Conservation (phyloP, 1,284 basidiomycete species). For the Ceratorhiza oryzae-sativae region DNA sequence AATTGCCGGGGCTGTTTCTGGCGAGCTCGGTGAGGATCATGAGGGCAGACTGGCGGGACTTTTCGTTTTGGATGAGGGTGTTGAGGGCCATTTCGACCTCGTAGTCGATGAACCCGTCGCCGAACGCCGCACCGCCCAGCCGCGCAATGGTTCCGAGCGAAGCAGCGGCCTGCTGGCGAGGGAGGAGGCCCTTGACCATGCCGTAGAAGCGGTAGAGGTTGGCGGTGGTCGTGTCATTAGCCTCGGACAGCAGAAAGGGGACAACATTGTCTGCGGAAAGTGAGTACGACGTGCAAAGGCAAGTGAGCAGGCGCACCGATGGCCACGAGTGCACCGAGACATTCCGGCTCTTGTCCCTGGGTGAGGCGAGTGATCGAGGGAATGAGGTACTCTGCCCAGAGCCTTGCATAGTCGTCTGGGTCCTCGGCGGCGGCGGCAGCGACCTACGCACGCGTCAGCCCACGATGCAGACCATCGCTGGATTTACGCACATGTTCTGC, state of each 20-base stretch:
- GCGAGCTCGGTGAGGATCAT: slow-evolving; percentile 60
- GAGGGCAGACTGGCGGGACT: slow-evolving; percentile 26
- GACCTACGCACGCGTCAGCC: slow-evolving; percentile 7
- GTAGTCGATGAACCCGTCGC: slow-evolving; percentile 17
- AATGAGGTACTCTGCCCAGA: slow-evolving; percentile 32
- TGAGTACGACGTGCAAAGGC: not conserved
- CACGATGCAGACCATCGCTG: not conserved
- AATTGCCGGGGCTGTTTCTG: slow-evolving; percentile 81
- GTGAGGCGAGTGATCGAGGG: slow-evolving; percentile 32
- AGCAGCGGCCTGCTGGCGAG: slow-evolving; percentile 12
- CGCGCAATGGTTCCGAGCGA: slow-evolving; percentile 17
- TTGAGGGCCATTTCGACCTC: slow-evolving; percentile 30
- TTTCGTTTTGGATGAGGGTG: slow-evolving; percentile 26
- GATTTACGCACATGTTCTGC: slow-evolving; percentile 23
- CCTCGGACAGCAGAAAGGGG: slow-evolving; percentile 11
- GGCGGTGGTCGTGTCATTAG: slow-evolving; percentile 13
- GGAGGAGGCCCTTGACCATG: slow-evolving; percentile 14
- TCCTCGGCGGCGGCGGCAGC: slow-evolving; percentile 21
- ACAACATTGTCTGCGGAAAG: slow-evolving; percentile 19
- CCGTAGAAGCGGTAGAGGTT: slow-evolving; percentile 32
- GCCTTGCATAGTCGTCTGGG: slow-evolving; percentile 17
- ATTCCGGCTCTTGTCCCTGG: slow-evolving; percentile 21
- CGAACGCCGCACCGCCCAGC: slow-evolving; percentile 3
- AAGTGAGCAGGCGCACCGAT: not conserved
- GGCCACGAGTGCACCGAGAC: slow-evolving; percentile 29